Conservation (phyloP, 2,329 filamentous ascomycete species). For the Pseudophaeomoniella oleicola region DNA sequence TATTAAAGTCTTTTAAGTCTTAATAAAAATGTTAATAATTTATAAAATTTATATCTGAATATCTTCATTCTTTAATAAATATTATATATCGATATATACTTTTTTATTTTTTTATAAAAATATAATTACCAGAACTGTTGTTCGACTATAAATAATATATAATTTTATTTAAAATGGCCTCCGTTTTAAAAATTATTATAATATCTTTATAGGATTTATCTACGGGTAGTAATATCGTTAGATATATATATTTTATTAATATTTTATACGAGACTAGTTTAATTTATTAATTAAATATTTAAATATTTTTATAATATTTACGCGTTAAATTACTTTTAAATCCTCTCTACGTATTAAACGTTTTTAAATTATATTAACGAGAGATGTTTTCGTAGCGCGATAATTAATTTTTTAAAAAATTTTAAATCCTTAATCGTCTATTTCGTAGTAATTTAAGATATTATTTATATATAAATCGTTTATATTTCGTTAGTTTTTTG, state of each 20-base stretch:
- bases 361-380: not conserved
- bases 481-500: not conserved
- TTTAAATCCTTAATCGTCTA: conserved; percentile 1
- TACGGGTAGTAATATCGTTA: not conserved
- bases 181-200: conserved; percentile 4
- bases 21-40: not conserved
- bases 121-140: conserved; percentile 2
- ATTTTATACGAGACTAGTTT: conserved; percentile 1
- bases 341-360: not conserved
- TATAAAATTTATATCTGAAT: no score
- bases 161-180: conserved; percentile 2
- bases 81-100: no score
- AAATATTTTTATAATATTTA: not conserved
- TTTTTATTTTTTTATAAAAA: no score
- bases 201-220: conserved; percentile 2
- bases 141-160: conserved; percentile 2
- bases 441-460: not conserved
- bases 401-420: not conserved
- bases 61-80: no score
- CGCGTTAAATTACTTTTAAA: not conserved
- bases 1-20: conserved; percentile 1
- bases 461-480: conserved; percentile 1
- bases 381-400: not conserved
- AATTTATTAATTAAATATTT: conserved; percentile 1
- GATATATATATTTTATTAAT: conserved; percentile 2